phyloP scores from a whole-genome alignment of 306 rosid genomes.

The Medicago lupulina region DNA sequence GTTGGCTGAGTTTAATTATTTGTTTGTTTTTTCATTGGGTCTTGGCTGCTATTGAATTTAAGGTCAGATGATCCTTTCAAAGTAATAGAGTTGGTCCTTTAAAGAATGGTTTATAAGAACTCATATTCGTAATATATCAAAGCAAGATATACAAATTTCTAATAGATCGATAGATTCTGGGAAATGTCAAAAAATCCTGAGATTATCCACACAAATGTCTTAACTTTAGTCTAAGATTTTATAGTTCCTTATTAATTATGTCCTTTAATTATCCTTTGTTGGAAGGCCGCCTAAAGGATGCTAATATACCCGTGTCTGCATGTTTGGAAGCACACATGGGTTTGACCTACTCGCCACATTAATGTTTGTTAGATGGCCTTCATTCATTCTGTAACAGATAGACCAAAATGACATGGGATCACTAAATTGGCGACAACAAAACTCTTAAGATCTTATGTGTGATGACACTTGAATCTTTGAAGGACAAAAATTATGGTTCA shows the following conservation, averaged over 20 bases:
- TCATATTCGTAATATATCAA: neutral
- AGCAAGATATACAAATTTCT: neutral
- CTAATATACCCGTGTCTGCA: neutral
- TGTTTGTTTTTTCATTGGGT: neutral
- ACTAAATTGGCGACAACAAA: neutral
- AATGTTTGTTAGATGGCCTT: neutral
- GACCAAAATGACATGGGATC: neutral
- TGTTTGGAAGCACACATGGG: neutral
- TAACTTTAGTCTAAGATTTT: neutral
- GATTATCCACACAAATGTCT: neutral
- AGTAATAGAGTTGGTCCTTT: slow-evolving; percentile 16
- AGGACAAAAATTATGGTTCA: neutral
- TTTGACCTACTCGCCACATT: neutral
- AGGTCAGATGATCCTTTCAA: slow-evolving; percentile 16
- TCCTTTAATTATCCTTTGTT: too few species aligned
- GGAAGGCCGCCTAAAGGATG: neutral
- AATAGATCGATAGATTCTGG: neutral
- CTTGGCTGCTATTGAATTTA: slow-evolving; percentile 16
- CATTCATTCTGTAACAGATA: neutral
- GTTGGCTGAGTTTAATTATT: slow-evolving; percentile 28
- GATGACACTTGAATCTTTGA: too few species aligned
- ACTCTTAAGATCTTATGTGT: neutral
- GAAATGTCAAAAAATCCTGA: neutral
- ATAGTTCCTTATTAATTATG: too few species aligned
- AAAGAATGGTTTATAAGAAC: neutral